Evolutionary conservation across 1,139 yeast species (phyloP).

Genomic region (Blastobotrys illinoisensis): DNA sequence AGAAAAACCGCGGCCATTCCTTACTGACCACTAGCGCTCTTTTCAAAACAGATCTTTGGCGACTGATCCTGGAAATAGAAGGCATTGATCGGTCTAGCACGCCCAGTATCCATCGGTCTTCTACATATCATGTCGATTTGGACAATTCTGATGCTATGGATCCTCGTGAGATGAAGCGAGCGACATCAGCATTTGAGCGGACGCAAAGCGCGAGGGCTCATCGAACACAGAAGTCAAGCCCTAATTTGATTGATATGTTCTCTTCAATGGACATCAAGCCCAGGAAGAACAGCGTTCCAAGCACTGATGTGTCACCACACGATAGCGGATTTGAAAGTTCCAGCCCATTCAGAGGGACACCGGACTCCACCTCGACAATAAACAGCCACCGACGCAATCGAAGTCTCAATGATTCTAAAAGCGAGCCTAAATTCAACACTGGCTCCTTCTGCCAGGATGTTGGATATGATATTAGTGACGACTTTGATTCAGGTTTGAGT

Average conservation of each 20-base stretch:
- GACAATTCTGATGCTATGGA: not conserved
- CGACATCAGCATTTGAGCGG: conserved; percentile 7
- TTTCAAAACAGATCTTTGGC: conserved; percentile 27
- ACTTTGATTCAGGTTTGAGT: conserved; percentile 4
- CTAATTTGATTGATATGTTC: conserved; percentile 27
- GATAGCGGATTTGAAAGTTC: conserved; percentile 15
- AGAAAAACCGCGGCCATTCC: conserved; percentile 27
- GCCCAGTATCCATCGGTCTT: conserved; percentile 15
- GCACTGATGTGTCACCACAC: conserved; percentile 9
- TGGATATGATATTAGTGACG: not conserved
- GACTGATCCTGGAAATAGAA: conserved; percentile 25
- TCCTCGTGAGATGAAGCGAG: not conserved
- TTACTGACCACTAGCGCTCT: conserved; percentile 24
- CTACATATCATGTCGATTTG: conserved; percentile 13
- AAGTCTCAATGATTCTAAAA: conserved; percentile 22
- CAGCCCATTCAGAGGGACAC: conserved; percentile 5
- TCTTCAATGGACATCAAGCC: conserved; percentile 18
- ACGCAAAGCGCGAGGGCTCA: conserved; percentile 20
- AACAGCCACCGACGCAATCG: conserved; percentile 23
- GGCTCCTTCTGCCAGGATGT: not conserved
- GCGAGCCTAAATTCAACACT: conserved; percentile 5
- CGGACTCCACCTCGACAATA: conserved; percentile 1
- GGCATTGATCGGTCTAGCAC: conserved; percentile 22
- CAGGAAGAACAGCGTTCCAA: conserved; percentile 8
- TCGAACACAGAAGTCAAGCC: conserved; percentile 25